Evolutionary conservation across 257 asterid genomes (phyloP).

Genomic region (Forsythia viridissima): DNA sequence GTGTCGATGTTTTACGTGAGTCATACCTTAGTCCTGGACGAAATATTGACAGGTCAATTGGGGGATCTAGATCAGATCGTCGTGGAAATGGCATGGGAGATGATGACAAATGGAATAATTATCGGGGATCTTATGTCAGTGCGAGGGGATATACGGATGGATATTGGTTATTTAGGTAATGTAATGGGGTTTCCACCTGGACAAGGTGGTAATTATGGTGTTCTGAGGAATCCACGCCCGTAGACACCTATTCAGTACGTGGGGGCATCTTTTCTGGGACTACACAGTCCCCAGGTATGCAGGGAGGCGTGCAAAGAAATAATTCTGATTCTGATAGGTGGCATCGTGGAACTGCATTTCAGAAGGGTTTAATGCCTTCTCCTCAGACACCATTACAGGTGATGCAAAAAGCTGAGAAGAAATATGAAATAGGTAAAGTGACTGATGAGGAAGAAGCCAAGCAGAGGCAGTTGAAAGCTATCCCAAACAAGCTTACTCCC

Average conservation of each 20-base stretch:
- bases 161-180: constrained; percentile 8
- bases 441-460: constrained; percentile 39
- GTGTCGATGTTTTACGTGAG: not conserved
- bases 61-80: constrained; percentile 16
- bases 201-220: constrained; percentile 22
- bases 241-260: constrained; percentile 15
- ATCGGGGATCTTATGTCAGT: not conserved
- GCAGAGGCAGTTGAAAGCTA: constrained; percentile 38
- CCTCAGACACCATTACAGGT: constrained; percentile 26
- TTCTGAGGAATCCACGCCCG: constrained; percentile 25
- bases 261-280: constrained; percentile 9
- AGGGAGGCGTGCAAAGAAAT: constrained; percentile 22
- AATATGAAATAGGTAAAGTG: constrained; percentile 32
- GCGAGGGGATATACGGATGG: constrained; percentile 6
- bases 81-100: constrained; percentile 19
- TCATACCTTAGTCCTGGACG: constrained; percentile 14
- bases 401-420: constrained; percentile 41
- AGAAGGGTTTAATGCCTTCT: constrained; percentile 14
- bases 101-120: constrained; percentile 28
- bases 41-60: constrained; percentile 14
- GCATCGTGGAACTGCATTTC: constrained; percentile 23
- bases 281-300: constrained; percentile 1
- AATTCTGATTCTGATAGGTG: constrained; percentile 22
- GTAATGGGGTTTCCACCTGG: constrained; percentile 21
- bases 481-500: constrained; percentile 44